Evolutionary conservation across 2,329 filamentous ascomycete genomes (phyloP), one percentile per base, ranked within the genome.

Genomic region (Hymenoscyphus fructigenus): DNA sequence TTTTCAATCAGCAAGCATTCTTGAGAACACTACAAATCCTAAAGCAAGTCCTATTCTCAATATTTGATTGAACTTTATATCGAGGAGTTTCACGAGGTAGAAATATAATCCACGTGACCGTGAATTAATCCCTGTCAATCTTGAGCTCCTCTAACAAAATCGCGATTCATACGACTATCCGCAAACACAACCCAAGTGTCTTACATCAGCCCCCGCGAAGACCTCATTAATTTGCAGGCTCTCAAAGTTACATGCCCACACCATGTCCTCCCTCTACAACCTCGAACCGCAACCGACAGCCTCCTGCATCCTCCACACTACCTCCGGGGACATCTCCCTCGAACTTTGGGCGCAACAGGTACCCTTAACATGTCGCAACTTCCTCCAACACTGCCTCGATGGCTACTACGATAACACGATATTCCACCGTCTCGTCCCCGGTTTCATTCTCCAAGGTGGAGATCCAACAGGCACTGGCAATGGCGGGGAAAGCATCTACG

Each of bases 311-410:
- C 84, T 99, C 53, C 90, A 96, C 78, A 99, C 95, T 10, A 96
- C 92, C 6, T 83, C 89, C 57, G 95, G 95, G 78, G 93, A 97
- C 74, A 85, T 99, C 65, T 89, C 91, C 44, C 85, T 99, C 78
- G 92, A 97, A 78, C 88, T 99, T 64, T 99, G 97, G 82, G 93
- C 93, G 20, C 95, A 95, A 75, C 95, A 99, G 79, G 91, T 92
- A 0, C 95, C 95, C 9, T 83, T 97, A 67, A 91, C 95, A 29
- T 93, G 90, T 75, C 92, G 94, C 71, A 98, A 97, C 81, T 99
- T 99, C 79, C 85, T 99, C 44, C 95, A 99, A 78, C 90, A 93
- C 74, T 95, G 92, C 75, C 85, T 97, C 71, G 93, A 99, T 76
- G 93, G 93, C 71, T 98, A 98, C 82, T 99, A 98, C 81, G 89